phyloP scores from a whole-genome alignment of 2,329 filamentous ascomycete genomes.

The Penicillium sp. region DNA sequence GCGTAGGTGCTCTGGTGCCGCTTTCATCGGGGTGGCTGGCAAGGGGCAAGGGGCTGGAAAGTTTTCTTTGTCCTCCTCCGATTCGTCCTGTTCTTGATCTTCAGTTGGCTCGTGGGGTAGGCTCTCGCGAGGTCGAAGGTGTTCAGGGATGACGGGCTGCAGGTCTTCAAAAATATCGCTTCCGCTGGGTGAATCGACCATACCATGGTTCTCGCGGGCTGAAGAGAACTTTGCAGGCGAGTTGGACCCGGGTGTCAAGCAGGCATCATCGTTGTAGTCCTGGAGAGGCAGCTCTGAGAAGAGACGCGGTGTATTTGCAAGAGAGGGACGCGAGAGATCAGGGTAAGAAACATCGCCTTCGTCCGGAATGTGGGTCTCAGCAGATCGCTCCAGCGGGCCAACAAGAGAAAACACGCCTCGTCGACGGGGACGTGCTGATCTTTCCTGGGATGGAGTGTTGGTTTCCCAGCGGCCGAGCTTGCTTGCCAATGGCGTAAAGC shows the following conservation, averaged over 20 bases:
- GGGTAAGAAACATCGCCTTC: slow-evolving; percentile 23
- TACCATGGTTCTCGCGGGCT: slow-evolving; percentile 9
- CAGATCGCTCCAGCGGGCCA: slow-evolving; percentile 21
- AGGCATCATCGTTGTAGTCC: slow-evolving; percentile 5
- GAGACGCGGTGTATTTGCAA: slow-evolving; percentile 18
- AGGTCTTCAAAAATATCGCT: slow-evolving; percentile 27
- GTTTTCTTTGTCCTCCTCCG: slow-evolving; percentile 33
- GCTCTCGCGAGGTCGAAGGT: neutral
- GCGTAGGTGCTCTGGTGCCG: slow-evolving; percentile 46
- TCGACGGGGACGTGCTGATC: slow-evolving; percentile 27
- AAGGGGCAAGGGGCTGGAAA: slow-evolving; percentile 14
- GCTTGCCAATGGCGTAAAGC: slow-evolving; percentile 65
- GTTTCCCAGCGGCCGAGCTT: slow-evolving; percentile 66
- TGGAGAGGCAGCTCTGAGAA: slow-evolving; percentile 17
- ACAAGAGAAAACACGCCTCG: slow-evolving; percentile 40
- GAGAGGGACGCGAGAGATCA: slow-evolving; percentile 19
- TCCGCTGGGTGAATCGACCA: slow-evolving; percentile 9
- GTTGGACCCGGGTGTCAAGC: slow-evolving; percentile 16
- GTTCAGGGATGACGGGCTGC: slow-evolving; percentile 5
- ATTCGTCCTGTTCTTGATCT: slow-evolving; percentile 11
- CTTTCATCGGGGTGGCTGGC: slow-evolving; percentile 58
- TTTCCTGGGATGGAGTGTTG: slow-evolving; percentile 53
- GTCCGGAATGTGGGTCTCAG: slow-evolving; percentile 10
- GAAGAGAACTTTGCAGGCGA: slow-evolving; percentile 5
- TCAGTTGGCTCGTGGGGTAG: slow-evolving; percentile 1